Evolutionary conservation across 2,329 filamentous ascomycete genomes (phyloP), one percentile per base, ranked within the genome.

Genomic region (Colletotrichum acutatum): DNA sequence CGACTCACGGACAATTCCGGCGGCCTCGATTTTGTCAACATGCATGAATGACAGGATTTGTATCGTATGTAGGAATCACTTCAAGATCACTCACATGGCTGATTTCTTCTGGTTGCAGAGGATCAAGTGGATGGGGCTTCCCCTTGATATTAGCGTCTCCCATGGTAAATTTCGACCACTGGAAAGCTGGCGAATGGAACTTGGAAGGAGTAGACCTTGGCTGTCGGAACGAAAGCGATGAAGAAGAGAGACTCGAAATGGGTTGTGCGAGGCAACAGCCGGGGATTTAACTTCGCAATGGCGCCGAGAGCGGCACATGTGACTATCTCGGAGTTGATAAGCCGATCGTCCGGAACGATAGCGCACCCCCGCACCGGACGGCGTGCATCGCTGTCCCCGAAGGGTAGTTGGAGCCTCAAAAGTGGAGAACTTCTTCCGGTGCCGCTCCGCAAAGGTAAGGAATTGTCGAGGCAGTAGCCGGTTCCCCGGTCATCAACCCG

Each of bases 361-460:
- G 22, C 8, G 14, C 32, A 14, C 14, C 67, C 54, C 67, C 71
- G 66, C 66, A 73, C 37, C 22, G 54, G 26, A 42, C 60, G 65
- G 70, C 30, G 11, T 61, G 30, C 56, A 30, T 62, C 42, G 22
- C 26, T 24, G 49, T 66, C 60, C 54, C 67, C 74, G 66, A 75
- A 74, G 56, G 67, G 71, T 53, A 74, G 49, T 46, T 71, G 16
- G 63, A 75, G 62, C 52, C 74, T 62, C 28, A 24, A n/a, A 46
- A 56, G 58, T 60, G 54, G 66, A 63, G 60, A 54, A 32, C 19
- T 11, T 26, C 14, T 7, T 42, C 64, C 66, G 74, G 46, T 49
- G 54, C 66, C 71, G 59, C 65, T 71, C 73, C 63, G 66, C 60
- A 58, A 74, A 74, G 54, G 63, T 74, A 63, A 75, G 61, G 67